Evolutionary conservation across 2,329 filamentous ascomycete genomes (phyloP).

Genomic region (Colletotrichum sp.): DNA sequence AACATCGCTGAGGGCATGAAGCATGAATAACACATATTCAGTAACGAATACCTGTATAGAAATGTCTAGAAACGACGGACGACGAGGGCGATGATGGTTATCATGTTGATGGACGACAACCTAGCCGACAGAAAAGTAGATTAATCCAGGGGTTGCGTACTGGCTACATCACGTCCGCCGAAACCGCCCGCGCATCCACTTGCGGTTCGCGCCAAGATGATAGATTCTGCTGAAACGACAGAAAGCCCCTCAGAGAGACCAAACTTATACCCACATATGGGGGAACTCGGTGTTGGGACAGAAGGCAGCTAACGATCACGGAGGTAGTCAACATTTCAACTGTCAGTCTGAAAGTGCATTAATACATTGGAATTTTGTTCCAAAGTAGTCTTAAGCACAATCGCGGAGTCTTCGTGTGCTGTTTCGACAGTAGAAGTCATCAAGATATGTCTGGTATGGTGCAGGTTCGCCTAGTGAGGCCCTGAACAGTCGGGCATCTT

Average conservation of each 20-base stretch:
- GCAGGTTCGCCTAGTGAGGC: too few relatives aligned
- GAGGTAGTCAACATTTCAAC: fast-evolving
- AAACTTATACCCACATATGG: not conserved
- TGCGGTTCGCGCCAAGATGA: too few relatives aligned
- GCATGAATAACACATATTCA: not conserved
- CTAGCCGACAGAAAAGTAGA: too few relatives aligned
- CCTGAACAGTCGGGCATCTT: too few relatives aligned
- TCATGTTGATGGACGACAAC: too few relatives aligned
- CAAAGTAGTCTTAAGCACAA: not conserved
- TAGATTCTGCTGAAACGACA: not conserved
- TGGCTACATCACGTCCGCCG: too few relatives aligned
- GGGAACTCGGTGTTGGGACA: not conserved
- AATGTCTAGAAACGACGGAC: not conserved
- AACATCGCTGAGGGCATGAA: not conserved
- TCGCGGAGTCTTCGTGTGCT: too few relatives aligned
- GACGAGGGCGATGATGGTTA: not conserved
- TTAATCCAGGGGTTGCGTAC: too few relatives aligned
- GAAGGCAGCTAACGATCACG: not conserved
- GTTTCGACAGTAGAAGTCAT: not conserved
- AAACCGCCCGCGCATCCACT: not conserved
- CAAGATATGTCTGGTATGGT: not conserved
- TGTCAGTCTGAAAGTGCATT: not conserved
- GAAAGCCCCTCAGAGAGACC: not conserved
- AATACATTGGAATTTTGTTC: not conserved
- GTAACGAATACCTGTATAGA: not conserved